Base-by-base conservation (phyloP, 345 rosid species). In the Populus simonii region DNA sequence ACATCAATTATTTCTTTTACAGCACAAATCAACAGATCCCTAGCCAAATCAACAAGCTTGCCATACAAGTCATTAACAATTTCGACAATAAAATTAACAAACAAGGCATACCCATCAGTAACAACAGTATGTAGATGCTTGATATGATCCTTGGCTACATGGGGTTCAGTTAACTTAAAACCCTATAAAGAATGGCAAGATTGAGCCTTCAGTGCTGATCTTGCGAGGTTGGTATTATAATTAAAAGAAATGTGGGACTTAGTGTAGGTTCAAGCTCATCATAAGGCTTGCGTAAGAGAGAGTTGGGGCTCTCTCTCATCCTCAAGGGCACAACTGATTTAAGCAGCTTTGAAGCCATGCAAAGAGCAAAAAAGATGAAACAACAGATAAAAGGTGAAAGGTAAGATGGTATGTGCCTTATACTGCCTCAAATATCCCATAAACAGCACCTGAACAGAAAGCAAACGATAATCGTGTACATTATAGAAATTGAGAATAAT, bases 61-160 rank as follows among this genome's bases (percentile, higher is more conserved):
- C 17, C 77, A 74, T 89, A 88, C 80, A 90, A 75, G 59, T 91
- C 97, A 79, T 80, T 39, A 16, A 87, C 90, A 69, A 88, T 15
- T 31, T 80, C 81, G 45, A 74, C 76, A 39, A 88, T 83, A 36
- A 92, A 81, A 82, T 76, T 76, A n/a, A 84, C 79, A 86, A 92
- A 93, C n/a, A 86, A 76, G 27, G 84, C 84, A 79, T 92, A 93
- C 75, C 96, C 96, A 79, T 92, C 95, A 73, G 87, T 74, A 68
- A 94, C 92, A 33, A 84, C 71, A 72, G 90, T 92, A 68, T 94
- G 97, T n/a, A 93, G 62, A 77, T 88, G 83, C 86, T 90, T 93
- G 47, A 85, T 77, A 72, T 89, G 92, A 74, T 66, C 80, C 71
- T 83, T 85, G 72, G 88, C 87, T 53, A 72, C 72, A 73, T 47